Base-by-base conservation (phyloP, 2,329 filamentous ascomycete genomes). In the Leptographium wingfieldii region DNA sequence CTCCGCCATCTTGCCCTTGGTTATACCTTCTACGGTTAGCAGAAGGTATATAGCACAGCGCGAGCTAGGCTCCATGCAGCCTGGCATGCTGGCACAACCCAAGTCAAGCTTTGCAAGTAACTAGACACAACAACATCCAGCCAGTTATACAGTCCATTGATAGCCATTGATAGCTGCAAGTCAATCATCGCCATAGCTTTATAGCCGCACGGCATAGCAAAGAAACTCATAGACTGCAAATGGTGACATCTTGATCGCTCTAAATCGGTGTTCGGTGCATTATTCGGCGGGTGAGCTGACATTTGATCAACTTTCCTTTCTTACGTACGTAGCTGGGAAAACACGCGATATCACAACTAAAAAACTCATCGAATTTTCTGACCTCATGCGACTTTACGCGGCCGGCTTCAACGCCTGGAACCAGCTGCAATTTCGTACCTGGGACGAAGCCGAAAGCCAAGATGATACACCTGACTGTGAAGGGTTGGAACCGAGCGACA, bases 341-440 rank as follows among this genome's bases (percentile, higher is more conserved):
- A 7, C 46, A 48, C 43, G 14, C 14, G 9, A 46, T 46, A 19
- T 16, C n/a, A 29, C 3, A 52, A 2, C 31, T 29, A 25, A 14
- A 16, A 14, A 6, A 52, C 12, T 10, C 49, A 33, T 14, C 27
- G 22, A 12, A 12, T 25, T 22, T 10, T 14, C 25, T 3, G 22
- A 51, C 55, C 49, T 38, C 52, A 76, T 81, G 79, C 72, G 78
- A 58, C 68, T 85, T 5, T 80, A 79, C 66, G 80, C 76, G 51
- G 65, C 77, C 3, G 82, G 82, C 49, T 78, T 81, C 70, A 85
- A 85, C 66, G 79, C 80, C 59, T 85, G 79, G 79, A 69, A 71
- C 59, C 81, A 85, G 65, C 73, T 84, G 19, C 64, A 67, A 2
- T 77, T 82, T 61, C 52, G 7, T 19, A 12, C 52, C 0, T 7